Evolutionary conservation across 2,329 filamentous ascomycete genomes (phyloP).

Genomic region (Davidsoniella eucalypti): DNA sequence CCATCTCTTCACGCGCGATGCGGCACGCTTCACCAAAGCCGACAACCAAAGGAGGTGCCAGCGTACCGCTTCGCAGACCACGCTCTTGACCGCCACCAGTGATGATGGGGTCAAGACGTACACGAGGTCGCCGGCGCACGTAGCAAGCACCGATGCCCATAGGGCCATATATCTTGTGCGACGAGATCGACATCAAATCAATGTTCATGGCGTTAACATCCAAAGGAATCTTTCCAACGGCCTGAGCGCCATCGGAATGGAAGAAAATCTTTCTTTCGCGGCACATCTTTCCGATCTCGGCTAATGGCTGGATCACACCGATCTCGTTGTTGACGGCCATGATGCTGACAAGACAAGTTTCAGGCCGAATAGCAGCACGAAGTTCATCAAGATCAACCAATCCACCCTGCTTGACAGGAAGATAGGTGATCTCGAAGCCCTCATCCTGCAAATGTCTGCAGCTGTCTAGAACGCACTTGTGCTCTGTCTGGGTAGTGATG

Average conservation of each 20-base stretch:
- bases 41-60: conserved; percentile 75
- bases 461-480: conserved; percentile 97
- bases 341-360: conserved; percentile 84
- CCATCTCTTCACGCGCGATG: conserved; percentile 77
- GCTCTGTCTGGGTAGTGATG: conserved; percentile 92
- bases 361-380: conserved; percentile 74
- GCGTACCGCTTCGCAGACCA: conserved; percentile 82
- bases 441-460: conserved; percentile 94
- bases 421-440: conserved; percentile 90
- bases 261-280: conserved; percentile 90
- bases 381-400: conserved; percentile 70
- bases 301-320: conserved; percentile 91
- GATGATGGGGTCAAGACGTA: conserved; percentile 90
- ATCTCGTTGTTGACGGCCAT: conserved; percentile 99
- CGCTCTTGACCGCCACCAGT: conserved; percentile 91
- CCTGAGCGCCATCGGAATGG: conserved; percentile 92
- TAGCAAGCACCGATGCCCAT: conserved; percentile 97
- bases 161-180: conserved; percentile 96
- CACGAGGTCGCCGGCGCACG: conserved; percentile 77
- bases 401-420: conserved; percentile 79
- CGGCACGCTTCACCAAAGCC: conserved; percentile 93
- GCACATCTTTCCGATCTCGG: conserved; percentile 85
- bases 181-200: conserved; percentile 96
- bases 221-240: conserved; percentile 93
- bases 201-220: conserved; percentile 98